A percentile compares a stretch with the other conserved stretches of the same genome.
phyloP scores from a whole-genome alignment of 345 rosid species.

The Mercurialis annua region DNA sequence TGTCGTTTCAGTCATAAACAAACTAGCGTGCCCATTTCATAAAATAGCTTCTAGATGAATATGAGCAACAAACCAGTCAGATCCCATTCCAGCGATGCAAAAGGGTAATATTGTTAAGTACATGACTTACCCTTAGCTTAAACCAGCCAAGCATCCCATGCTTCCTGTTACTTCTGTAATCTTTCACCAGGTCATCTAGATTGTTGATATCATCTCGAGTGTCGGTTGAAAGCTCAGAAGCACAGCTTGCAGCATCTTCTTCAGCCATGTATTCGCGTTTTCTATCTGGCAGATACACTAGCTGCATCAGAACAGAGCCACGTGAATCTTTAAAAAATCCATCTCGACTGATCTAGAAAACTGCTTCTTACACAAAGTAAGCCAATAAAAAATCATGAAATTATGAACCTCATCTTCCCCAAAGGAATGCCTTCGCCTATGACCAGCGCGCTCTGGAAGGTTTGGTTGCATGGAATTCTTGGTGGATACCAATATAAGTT shows the following conservation, averaged over 20 bases:
- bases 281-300: conserved; percentile 76
- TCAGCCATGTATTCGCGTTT: conserved; percentile 55
- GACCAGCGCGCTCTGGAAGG: conserved; percentile 46
- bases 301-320: conserved; percentile 38
- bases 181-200: conserved; percentile 69
- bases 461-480: conserved; percentile 54
- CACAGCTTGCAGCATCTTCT: conserved; percentile 61
- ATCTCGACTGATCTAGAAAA: conserved; percentile 10
- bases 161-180: conserved; percentile 54
- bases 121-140: conserved; percentile 55
- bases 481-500: conserved; percentile 68
- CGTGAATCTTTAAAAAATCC: conserved; percentile 10
- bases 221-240: conserved; percentile 53
- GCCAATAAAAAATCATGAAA: conserved; percentile 6
- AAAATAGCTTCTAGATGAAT: neutral
- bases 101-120: conserved; percentile 1
- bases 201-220: conserved; percentile 49
- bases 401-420: conserved; percentile 69
- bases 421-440: conserved; percentile 67
- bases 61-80: conserved; percentile 3
- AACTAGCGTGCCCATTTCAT: neutral
- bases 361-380: conserved; percentile 5
- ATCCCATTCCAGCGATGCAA: conserved; percentile 3
- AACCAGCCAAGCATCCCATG: conserved; percentile 97
- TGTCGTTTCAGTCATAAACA: neutral